Percentiles rank a stretch among this genome's conserved stretches.
These are phyloP conservation scores for Clathrus columnatus DNA, from an alignment of 768 basidiomycete genomes.

Conservation along the genomic window DNA sequence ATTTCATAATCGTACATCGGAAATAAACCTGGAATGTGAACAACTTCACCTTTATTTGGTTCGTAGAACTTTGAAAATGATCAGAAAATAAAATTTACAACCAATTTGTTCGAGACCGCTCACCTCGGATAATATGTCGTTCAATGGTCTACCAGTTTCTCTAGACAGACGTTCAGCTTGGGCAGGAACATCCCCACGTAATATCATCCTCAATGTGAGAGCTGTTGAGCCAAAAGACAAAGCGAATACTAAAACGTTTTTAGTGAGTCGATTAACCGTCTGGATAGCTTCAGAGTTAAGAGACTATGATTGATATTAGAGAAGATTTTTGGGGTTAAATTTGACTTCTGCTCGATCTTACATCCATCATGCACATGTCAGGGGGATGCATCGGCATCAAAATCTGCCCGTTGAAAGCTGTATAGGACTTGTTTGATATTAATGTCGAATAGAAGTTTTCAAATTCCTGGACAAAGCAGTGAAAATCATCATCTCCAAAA, in stretches of 20 bases:
- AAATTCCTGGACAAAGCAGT: background rate
- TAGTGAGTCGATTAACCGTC: background rate
- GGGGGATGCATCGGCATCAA: background rate
- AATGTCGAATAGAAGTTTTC: background rate
- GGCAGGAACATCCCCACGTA: background rate
- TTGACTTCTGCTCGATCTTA: no score
- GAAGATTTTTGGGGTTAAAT: background rate
- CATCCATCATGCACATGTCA: background rate
- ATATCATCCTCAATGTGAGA: background rate
- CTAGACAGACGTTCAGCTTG: background rate
- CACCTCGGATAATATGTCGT: background rate
- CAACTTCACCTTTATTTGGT: background rate
- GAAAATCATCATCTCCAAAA: background rate
- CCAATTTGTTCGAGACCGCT: no score
- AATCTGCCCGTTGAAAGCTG: background rate
- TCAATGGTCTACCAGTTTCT: background rate
- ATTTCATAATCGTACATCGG: slow-evolving; percentile 10
- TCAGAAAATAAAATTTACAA: background rate
- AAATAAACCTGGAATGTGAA: slow-evolving; percentile 2
- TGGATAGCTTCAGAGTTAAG: background rate
- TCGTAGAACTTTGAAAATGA: slow-evolving; percentile 2
- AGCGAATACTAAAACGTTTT: background rate
- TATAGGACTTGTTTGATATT: background rate
- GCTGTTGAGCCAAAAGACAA: background rate
- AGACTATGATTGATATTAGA: background rate